Base-by-base conservation (phyloP, 768 basidiomycete genomes). In the Boletellus ananas region DNA sequence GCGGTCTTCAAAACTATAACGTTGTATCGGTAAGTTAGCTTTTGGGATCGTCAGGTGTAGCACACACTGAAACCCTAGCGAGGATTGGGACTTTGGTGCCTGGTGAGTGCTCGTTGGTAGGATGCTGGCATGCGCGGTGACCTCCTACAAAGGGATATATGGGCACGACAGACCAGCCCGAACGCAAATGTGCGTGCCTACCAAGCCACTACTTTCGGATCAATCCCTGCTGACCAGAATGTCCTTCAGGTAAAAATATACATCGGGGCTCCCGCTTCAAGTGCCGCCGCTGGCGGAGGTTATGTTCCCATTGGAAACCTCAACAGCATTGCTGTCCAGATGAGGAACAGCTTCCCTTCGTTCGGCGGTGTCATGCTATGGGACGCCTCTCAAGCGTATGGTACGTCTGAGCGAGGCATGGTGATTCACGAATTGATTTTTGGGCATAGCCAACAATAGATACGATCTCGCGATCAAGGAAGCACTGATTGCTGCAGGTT, bases 391-490 rank as follows among this genome's bases (percentile, higher is more conserved):
- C 70, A 76, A 56, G 78, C 75, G 10, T 59, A 61, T 25, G 58
- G 57, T 67, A 49, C 23, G 57, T 51, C 20, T 27, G 37, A 42
- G 31, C 36, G 14, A 51, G 9, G 35, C 21, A 10, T 29, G 5
- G 12, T 39, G 16, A 45, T 36, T 42, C 52, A 12, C 29, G 13
- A 6, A 37, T 40, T 62, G 33, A 47, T 54, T 23, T 40, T 25
- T 47, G 50, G 49, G 18, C n/a, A 9, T 43, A 73, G 84, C 72
- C 25, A 86, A 87, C 59, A 67, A 71, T 50, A 76, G 79, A 25
- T 86, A 76, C 55, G 82, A 85, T 58, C 61, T 74, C 14, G 79
- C 75, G 6, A 78, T 85, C 52, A 86, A 87, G 68, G 75, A 77
- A 50, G 74, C 79, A 23, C 71, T 86, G 34, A 64, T 68, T 13